Conservation (phyloP, 495 filamentous ascomycete genomes). For the Xanthoparmelia taractica region DNA sequence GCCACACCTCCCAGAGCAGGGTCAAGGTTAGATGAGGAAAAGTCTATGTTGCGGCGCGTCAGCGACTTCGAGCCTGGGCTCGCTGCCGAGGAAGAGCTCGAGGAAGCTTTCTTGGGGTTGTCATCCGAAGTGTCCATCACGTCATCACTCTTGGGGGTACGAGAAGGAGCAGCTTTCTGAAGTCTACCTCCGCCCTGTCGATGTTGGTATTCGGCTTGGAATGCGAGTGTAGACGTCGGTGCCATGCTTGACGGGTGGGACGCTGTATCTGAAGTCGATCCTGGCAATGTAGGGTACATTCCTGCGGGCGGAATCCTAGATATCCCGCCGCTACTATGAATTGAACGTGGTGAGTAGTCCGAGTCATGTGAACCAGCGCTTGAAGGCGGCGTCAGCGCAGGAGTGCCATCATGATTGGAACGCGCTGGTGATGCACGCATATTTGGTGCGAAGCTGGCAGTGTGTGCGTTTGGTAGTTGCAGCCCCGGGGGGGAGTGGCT, state of each 20-base stretch:
- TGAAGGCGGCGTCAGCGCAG: conserved; percentile 85
- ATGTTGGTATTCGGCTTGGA: conserved; percentile 69
- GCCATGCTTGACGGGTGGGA: conserved; percentile 53
- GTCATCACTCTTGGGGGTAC: conserved; percentile 34
- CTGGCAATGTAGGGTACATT: conserved; percentile 80
- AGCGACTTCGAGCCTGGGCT: conserved; percentile 41
- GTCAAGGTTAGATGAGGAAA: conserved; percentile 48
- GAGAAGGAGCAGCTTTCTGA: conserved; percentile 55
- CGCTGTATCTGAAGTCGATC: conserved; percentile 50
- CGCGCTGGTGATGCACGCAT: conserved; percentile 48
- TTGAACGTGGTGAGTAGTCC: conserved; percentile 71
- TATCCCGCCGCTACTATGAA: conserved; percentile 49
- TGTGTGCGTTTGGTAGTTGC: conserved; percentile 46
- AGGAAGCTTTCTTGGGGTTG: conserved; percentile 33
- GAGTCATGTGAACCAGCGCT: conserved; percentile 78
- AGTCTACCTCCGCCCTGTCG: conserved; percentile 82
- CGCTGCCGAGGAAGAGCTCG: conserved; percentile 34
- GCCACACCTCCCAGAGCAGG: conserved; percentile 39
- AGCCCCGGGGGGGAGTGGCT: conserved; percentile 63
- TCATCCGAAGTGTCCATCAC: conserved; percentile 53
- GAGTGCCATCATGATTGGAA: conserved; percentile 54
- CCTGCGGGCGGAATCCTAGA: conserved; percentile 51
- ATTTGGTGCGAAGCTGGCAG: conserved; percentile 49
- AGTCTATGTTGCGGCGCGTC: conserved; percentile 28
- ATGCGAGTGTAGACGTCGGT: conserved; percentile 68